phyloP scores from a whole-genome alignment of 495 filamentous ascomycete species.

The Podospora conica region DNA sequence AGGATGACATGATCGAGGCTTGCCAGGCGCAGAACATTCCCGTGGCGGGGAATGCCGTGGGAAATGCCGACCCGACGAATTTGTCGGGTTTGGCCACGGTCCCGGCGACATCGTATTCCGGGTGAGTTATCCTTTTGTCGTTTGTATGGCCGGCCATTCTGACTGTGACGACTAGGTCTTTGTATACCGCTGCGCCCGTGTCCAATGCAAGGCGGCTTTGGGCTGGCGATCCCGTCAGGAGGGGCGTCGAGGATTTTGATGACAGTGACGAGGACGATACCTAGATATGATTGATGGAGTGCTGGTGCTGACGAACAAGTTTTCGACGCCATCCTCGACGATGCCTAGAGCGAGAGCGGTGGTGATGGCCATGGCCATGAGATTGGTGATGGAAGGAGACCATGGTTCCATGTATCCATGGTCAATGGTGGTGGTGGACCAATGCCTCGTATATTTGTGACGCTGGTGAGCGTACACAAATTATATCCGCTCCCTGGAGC shows the following conservation, averaged over 20 bases:
- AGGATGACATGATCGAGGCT: constrained; percentile 51
- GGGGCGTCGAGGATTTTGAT: not conserved
- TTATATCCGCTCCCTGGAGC: too few relatives aligned
- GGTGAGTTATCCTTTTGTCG: constrained; percentile 28
- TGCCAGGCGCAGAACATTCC: constrained; percentile 50
- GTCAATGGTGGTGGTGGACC: too few relatives aligned
- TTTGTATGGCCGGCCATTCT: not conserved
- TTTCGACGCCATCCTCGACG: too few relatives aligned
- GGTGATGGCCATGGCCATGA: not conserved
- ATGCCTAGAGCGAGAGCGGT: too few relatives aligned
- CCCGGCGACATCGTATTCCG: constrained; percentile 34
- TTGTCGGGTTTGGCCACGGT: constrained; percentile 47
- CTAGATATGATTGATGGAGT: not conserved
- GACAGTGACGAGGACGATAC: not conserved
- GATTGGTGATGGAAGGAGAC: not conserved
- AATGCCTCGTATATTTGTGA: too few relatives aligned
- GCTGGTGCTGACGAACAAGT: too few relatives aligned
- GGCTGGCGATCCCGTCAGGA: not conserved
- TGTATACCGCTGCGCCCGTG: not conserved
- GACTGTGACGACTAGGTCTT: not conserved
- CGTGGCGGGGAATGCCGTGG: constrained; percentile 66
- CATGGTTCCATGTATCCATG: too few relatives aligned
- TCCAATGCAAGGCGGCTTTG: not conserved
- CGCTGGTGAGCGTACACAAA: too few relatives aligned
- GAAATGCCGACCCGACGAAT: constrained; percentile 61